Base-by-base conservation (phyloP, 2,329 filamentous ascomycete genomes). In the Xylariaceae sp. region DNA sequence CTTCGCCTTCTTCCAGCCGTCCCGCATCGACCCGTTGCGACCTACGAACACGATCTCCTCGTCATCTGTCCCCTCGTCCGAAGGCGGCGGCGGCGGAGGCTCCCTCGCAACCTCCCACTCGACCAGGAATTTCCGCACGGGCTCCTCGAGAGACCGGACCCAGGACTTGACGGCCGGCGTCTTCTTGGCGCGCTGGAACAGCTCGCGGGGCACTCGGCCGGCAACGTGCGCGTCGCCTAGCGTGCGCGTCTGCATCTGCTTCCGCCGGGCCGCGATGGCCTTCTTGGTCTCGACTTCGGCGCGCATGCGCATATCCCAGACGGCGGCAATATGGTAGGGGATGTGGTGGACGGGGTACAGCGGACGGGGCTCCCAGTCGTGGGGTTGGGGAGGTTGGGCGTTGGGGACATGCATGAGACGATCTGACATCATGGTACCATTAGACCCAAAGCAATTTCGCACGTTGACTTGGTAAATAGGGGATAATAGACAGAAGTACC, bases 41-140 rank as follows among this genome's bases (percentile, higher is more conserved):
- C 90, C 93, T 4, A 96, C 86, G 71, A 97, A 97, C 10, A 97
- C 92, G 63, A 97, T 91, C 75, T 96, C 91, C 60, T 96, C 92
- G 59, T 96, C 91, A 26, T 85, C 81, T 26, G 73, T 74, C 61
- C 84, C 81, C 52, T 77, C 74, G 18, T 66, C 71, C 5, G 70
- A 71, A 46, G 69, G 69, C 41, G 6, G 26, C 32, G 32, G 14
- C 32, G 32, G 32, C 5, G 32, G 37, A 43, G 50, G 67, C 48
- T 80, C 76, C 51, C 75, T 74, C 37, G 68, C 72, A 14, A 79
- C 73, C 60, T 80, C 72, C 20, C 75, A 73, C 52, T 84, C 82
- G 29, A 89, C 68, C 7, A 96, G 82, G 65, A 93, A 97, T 44
- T 79, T 78, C 44, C 95, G 78, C 7, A 98, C 89, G 18, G 93